A percentile compares a stretch with the other conserved stretches of the same genome.
These are phyloP conservation scores for Torulaspora maleeae DNA, from an alignment of 805 yeast genomes.

Conservation along the genomic window DNA sequence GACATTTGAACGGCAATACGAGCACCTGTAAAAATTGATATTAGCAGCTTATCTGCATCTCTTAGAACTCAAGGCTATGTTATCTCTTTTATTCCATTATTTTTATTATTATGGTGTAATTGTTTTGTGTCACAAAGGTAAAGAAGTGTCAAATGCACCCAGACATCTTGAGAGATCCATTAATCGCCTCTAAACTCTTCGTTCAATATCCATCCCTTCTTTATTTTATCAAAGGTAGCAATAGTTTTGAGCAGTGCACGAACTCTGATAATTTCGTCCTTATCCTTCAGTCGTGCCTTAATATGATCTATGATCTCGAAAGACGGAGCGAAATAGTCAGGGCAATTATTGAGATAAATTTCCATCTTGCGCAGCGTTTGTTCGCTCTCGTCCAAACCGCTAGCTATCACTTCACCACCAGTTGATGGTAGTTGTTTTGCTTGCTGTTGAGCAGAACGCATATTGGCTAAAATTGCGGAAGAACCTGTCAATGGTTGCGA, in stretches of 20 bases:
- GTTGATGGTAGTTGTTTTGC: slow-evolving; percentile 10
- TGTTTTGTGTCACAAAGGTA: slow-evolving; percentile 7
- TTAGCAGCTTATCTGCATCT: too few species aligned
- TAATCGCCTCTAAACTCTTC: slow-evolving; percentile 41
- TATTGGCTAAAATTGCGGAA: slow-evolving; percentile 25
- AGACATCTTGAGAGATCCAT: slow-evolving; percentile 1
- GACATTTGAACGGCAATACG: not conserved
- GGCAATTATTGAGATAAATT: slow-evolving; percentile 36
- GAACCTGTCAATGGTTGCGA: slow-evolving; percentile 17
- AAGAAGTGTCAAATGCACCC: slow-evolving; percentile 6
- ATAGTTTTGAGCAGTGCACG: slow-evolving; percentile 65
- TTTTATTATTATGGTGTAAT: not conserved
- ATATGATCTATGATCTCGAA: slow-evolving; percentile 42
- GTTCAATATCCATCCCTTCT: slow-evolving; percentile 62
- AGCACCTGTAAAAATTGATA: too few species aligned
- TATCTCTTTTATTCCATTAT: not conserved
- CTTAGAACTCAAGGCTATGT: too few species aligned
- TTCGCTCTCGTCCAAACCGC: slow-evolving; percentile 6
- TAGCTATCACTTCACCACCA: not conserved
- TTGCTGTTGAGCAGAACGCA: slow-evolving; percentile 17
- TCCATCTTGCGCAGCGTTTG: slow-evolving; percentile 31
- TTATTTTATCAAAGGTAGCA: slow-evolving; percentile 58
- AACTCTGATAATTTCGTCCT: slow-evolving; percentile 53
- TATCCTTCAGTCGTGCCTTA: slow-evolving; percentile 40
- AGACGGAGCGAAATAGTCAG: slow-evolving; percentile 45